Conservation (phyloP, 306 rosid species). For the Acmispon strigosus region DNA sequence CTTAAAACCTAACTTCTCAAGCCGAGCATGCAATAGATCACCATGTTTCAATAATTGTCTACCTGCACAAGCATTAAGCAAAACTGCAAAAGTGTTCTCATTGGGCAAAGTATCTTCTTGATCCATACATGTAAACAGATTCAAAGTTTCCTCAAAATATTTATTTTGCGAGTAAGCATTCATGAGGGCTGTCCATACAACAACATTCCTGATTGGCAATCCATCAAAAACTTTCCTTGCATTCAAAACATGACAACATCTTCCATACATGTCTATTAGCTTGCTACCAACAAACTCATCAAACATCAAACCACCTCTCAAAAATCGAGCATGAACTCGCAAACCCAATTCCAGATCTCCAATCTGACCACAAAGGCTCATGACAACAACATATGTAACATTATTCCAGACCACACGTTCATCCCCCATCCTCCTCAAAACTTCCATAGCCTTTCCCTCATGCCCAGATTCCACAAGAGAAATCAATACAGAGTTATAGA, state of each 20-base stretch:
- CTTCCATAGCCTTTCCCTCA: conserved; percentile 28
- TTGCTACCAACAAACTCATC: conserved; percentile 45
- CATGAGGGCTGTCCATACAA: conserved; percentile 62
- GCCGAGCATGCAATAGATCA: conserved; percentile 40
- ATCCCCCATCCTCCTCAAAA: conserved; percentile 39
- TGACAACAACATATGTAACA: conserved; percentile 40
- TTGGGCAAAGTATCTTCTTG: conserved; percentile 35
- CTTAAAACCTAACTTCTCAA: conserved; percentile 49
- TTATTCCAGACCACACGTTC: conserved; percentile 42
- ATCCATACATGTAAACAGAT: conserved; percentile 39
- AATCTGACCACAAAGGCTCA: conserved; percentile 51
- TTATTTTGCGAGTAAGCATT: conserved; percentile 53
- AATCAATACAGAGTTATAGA: conserved; percentile 44
- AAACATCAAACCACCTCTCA: conserved; percentile 28
- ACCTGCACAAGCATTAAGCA: conserved; percentile 59
- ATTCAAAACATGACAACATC: conserved; percentile 38
- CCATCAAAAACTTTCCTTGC: conserved; percentile 40
- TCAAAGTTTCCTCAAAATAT: conserved; percentile 51
- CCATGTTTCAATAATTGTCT: conserved; percentile 48
- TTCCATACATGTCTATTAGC: conserved; percentile 67
- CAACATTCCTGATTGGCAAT: conserved; percentile 37
- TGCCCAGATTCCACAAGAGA: conserved; percentile 39
- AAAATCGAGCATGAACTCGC: conserved; percentile 42
- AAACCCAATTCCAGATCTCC: conserved; percentile 45
- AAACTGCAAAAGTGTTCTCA: conserved; percentile 49